These are phyloP conservation scores for Ramularia endophylla DNA, from an alignment of 2,329 filamentous ascomycete genomes.

Conservation along the genomic window DNA sequence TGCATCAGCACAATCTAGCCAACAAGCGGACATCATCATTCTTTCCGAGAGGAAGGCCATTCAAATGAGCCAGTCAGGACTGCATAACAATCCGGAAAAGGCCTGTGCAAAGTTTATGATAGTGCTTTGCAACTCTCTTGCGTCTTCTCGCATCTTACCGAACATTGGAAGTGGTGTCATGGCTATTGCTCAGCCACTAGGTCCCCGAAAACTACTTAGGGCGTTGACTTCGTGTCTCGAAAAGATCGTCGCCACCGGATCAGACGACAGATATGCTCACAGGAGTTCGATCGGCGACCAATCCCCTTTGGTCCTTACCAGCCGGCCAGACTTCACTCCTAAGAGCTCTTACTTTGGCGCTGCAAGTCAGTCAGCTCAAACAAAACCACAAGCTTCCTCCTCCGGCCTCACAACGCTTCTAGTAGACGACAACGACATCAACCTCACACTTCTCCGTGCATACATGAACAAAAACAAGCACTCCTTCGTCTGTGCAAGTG, in stretches of 20 bases:
- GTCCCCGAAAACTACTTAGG: conserved; percentile 7
- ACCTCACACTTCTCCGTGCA: conserved; percentile 22
- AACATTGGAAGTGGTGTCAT: neutral
- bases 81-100: neutral
- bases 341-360: too few species aligned
- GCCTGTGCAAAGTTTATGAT: neutral
- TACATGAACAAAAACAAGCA: conserved; percentile 30
- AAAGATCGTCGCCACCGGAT: neutral
- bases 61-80: neutral
- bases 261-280: too few species aligned
- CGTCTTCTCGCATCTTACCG: neutral
- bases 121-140: conserved; percentile 1
- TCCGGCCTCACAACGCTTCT: conserved; percentile 16
- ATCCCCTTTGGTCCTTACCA: too few species aligned
- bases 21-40: neutral
- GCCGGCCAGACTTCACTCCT: too few species aligned
- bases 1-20: neutral
- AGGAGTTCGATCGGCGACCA: too few species aligned
- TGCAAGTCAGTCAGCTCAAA: neutral
- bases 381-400: neutral
- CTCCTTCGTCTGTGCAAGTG: conserved; percentile 36
- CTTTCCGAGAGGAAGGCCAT: neutral
- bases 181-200: conserved; percentile 7
- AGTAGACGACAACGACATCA: conserved; percentile 28
- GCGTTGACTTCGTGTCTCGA: conserved; percentile 7